phyloP scores from a whole-genome alignment of 306 rosid species.

The Coriaria nepalensis region DNA sequence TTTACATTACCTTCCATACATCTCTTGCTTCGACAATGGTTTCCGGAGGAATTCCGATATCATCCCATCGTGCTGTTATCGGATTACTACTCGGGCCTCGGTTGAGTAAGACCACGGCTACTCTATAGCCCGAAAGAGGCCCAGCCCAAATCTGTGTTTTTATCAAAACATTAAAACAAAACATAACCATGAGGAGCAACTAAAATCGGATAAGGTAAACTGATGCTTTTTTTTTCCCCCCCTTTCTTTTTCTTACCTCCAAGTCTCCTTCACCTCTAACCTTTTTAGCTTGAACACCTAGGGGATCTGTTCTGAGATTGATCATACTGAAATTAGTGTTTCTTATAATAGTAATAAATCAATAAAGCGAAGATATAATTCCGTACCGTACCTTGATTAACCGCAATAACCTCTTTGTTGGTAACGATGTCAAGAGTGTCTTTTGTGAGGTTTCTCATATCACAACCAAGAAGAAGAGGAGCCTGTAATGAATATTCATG shows the following conservation, averaged over 20 bases:
- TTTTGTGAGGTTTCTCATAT: constrained; percentile 59
- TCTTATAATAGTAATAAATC: background rate
- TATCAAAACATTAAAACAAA: background rate
- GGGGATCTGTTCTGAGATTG: constrained; percentile 34
- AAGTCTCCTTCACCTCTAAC: constrained; percentile 77
- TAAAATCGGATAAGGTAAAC: background rate
- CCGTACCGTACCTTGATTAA: constrained; percentile 57
- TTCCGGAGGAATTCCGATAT: constrained; percentile 59
- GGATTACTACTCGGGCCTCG: constrained; percentile 26
- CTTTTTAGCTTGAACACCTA: constrained; percentile 79
- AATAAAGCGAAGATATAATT: background rate
- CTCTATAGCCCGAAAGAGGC: constrained; percentile 65
- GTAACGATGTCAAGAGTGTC: constrained; percentile 52
- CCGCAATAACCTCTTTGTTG: constrained; percentile 66
- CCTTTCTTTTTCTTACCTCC: constrained; percentile 38
- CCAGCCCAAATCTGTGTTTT: constrained; percentile 78
- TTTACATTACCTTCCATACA: constrained; percentile 64
- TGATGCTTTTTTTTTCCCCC: too few relatives aligned
- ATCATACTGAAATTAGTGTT: too few relatives aligned
- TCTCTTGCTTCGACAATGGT: constrained; percentile 64
- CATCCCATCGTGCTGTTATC: constrained; percentile 68
- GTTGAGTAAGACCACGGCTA: constrained; percentile 54
- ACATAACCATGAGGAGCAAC: background rate
- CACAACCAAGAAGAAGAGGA: constrained; percentile 97
- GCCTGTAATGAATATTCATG: constrained; percentile 38